Evolutionary conservation across 768 basidiomycete species (phyloP).

Genomic region (Lentinula edodes): DNA sequence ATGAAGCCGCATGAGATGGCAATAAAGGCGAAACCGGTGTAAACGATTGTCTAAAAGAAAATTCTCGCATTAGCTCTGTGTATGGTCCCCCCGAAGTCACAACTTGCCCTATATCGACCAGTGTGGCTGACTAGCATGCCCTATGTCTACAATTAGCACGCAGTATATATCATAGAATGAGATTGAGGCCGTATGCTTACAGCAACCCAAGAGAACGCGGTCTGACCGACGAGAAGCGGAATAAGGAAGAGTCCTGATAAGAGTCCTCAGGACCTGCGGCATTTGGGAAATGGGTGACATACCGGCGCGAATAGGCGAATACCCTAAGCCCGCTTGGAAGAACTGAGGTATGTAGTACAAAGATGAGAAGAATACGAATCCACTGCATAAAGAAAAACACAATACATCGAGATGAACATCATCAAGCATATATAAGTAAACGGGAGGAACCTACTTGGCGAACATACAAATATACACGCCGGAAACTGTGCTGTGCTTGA

Average conservation of each 20-base stretch:
- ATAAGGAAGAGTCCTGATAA: slow-evolving; percentile 56
- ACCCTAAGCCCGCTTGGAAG: slow-evolving; percentile 68
- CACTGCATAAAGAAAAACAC: slow-evolving; percentile 24
- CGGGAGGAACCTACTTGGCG: slow-evolving; percentile 39
- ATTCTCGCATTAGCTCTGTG: background rate
- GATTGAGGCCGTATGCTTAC: slow-evolving; percentile 24
- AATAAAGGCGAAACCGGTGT: slow-evolving; percentile 63
- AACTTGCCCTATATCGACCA: slow-evolving; percentile 49
- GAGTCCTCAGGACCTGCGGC: background rate
- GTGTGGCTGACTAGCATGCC: slow-evolving; percentile 62
- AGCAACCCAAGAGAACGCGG: slow-evolving; percentile 48
- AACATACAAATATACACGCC: slow-evolving; percentile 70
- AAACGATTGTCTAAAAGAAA: slow-evolving; percentile 42
- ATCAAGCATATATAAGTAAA: background rate
- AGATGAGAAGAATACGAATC: slow-evolving; percentile 57
- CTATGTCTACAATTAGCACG: slow-evolving; percentile 20
- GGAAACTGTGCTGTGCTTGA: slow-evolving; percentile 57
- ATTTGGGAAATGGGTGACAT: background rate
- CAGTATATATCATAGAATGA: background rate
- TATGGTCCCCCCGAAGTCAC: no score
- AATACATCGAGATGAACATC: no score
- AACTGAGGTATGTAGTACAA: slow-evolving; percentile 72
- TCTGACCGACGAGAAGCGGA: slow-evolving; percentile 62
- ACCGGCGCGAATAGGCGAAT: slow-evolving; percentile 50
- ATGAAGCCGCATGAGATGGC: slow-evolving; percentile 64